Evolutionary conservation across 116 monocot species (phyloP).

Genomic region (Papilionanthe hybrid): DNA sequence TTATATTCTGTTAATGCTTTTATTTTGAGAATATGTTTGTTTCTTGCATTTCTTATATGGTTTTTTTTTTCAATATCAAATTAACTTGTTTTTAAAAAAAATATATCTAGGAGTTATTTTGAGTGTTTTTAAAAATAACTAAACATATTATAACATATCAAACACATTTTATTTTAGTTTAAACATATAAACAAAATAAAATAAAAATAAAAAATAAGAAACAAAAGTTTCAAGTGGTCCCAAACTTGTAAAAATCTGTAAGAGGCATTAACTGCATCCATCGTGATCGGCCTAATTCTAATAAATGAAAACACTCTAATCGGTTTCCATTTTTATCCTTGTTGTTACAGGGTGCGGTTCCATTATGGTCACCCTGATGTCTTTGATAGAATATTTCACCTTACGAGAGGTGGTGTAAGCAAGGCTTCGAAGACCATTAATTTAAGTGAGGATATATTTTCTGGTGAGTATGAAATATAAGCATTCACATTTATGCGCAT

Average conservation of each 20-base stretch:
- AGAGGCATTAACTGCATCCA: not conserved
- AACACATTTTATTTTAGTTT: too few relatives aligned
- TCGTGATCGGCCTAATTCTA: not conserved
- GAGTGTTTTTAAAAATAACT: too few relatives aligned
- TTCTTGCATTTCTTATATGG: too few relatives aligned
- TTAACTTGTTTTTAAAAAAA: too few relatives aligned
- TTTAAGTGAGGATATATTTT: conserved; percentile 92
- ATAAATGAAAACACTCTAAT: not conserved
- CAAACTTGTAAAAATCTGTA: not conserved
- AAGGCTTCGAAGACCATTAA: conserved; percentile 89
- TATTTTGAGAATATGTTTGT: too few relatives aligned
- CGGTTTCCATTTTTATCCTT: not conserved
- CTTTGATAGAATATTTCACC: conserved; percentile 93
- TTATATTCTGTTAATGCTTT: too few relatives aligned
- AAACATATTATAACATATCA: too few relatives aligned
- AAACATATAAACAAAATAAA: too few relatives aligned
- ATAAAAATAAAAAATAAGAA: too few relatives aligned
- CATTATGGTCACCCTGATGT: conserved; percentile 98
- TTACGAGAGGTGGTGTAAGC: conserved; percentile 92
- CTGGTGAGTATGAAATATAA: conserved; percentile 36
- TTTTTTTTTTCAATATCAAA: too few relatives aligned
- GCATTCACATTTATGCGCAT: not conserved
- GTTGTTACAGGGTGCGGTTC: conserved; percentile 68
- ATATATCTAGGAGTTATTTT: too few relatives aligned
- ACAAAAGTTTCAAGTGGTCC: too few relatives aligned